phyloP scores from a whole-genome alignment of 2,329 filamentous ascomycete species.

The Phialophora macrospora region DNA sequence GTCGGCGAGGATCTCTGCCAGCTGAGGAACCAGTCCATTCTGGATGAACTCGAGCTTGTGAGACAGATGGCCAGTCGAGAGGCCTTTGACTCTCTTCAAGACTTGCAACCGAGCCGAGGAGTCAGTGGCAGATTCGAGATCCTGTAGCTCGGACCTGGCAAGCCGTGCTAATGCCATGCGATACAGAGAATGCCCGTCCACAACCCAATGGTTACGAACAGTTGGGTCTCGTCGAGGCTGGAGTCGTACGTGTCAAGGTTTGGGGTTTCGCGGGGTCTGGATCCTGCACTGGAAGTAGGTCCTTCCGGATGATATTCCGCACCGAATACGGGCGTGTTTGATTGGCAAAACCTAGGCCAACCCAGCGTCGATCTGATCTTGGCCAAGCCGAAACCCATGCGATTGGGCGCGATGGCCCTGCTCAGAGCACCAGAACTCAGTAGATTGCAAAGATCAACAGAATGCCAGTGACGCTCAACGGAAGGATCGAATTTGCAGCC shows the following conservation, averaged over 20 bases:
- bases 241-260: constrained; percentile 8
- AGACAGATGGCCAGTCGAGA: constrained; percentile 83
- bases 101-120: constrained; percentile 47
- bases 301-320: constrained; percentile 6
- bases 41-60: constrained; percentile 80
- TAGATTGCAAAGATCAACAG: not conserved
- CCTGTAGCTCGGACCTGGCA: constrained; percentile 26
- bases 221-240: not conserved
- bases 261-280: not conserved
- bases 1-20: constrained; percentile 53
- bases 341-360: not conserved
- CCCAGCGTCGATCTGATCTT: too few relatives aligned
- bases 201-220: not conserved
- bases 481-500: not conserved
- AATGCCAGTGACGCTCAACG: not conserved
- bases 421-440: not conserved
- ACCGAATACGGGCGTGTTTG: not conserved
- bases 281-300: not conserved
- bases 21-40: constrained; percentile 65
- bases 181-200: not conserved
- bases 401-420: not conserved
- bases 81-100: constrained; percentile 80
- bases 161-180: constrained; percentile 26
- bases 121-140: constrained; percentile 16
- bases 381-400: too few relatives aligned